These are phyloP conservation scores for Eimeria nieschulzi DNA, from an alignment of 169 alveolate genomes.

Conservation along the genomic window DNA sequence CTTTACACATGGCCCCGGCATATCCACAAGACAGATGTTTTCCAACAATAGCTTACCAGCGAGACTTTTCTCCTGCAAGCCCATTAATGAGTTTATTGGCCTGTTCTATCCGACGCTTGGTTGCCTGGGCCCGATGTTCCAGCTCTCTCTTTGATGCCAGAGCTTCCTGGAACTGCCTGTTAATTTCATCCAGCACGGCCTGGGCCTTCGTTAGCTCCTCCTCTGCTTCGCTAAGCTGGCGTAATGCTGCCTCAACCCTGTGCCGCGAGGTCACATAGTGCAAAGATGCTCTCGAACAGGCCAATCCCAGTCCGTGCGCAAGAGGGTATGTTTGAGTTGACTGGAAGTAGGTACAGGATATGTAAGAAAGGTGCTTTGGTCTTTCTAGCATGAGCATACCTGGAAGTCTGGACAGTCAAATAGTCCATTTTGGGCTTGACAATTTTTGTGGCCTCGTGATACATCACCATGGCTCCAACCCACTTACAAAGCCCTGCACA, in stretches of 20 bases:
- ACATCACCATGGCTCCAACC: slow-evolving; percentile 94
- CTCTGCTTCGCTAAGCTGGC: slow-evolving; percentile 91
- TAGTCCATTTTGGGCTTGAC: slow-evolving; percentile 96
- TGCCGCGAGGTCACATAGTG: slow-evolving; percentile 81
- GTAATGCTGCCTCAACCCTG: slow-evolving; percentile 90
- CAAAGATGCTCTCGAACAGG: neutral
- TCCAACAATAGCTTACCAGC: slow-evolving; percentile 85
- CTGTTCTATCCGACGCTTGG: slow-evolving; percentile 93
- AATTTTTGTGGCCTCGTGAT: slow-evolving; percentile 94
- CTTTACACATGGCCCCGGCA: neutral
- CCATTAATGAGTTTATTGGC: slow-evolving; percentile 94
- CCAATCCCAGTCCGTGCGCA: too few species aligned
- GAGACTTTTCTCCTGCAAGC: slow-evolving; percentile 91
- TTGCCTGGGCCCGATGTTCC: slow-evolving; percentile 91
- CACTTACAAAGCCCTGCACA: slow-evolving; percentile 89
- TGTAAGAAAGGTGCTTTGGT: neutral
- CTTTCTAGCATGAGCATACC: slow-evolving; percentile 19
- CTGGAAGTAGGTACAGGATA: too few species aligned
- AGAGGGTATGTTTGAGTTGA: too few species aligned
- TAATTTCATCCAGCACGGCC: slow-evolving; percentile 87
- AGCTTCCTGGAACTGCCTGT: slow-evolving; percentile 90
- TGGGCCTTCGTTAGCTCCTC: slow-evolving; percentile 91
- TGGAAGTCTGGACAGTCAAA: slow-evolving; percentile 90
- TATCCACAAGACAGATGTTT: neutral
- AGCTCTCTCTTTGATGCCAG: slow-evolving; percentile 91